Evolutionary conservation across 352 stramenopile genomes (phyloP).

Genomic region (Lagenidium sp.): DNA sequence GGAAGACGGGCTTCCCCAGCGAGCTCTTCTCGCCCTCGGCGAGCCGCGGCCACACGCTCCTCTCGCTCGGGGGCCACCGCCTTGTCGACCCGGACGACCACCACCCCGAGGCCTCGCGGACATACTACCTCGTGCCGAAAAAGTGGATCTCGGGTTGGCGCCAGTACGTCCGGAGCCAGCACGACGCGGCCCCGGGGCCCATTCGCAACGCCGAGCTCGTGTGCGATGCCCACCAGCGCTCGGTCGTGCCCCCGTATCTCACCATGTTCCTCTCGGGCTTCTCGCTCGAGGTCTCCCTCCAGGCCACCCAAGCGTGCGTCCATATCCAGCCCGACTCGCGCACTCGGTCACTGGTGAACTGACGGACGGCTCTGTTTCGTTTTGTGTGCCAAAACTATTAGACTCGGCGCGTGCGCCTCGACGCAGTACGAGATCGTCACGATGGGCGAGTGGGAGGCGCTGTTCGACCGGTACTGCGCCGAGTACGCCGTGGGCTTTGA

Average conservation of each 20-base stretch:
- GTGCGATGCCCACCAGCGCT: conserved; percentile 66
- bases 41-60: conserved; percentile 32
- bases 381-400: conserved; percentile 4
- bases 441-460: conserved; percentile 64
- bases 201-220: conserved; percentile 79
- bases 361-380: neutral
- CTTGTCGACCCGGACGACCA: no score
- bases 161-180: conserved; percentile 57
- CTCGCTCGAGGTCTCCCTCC: conserved; percentile 66
- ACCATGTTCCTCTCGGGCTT: conserved; percentile 83
- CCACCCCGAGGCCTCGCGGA: no score
- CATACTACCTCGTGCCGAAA: conserved; percentile 78
- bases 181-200: conserved; percentile 44
- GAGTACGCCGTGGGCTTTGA: conserved; percentile 81
- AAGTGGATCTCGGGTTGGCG: conserved; percentile 81
- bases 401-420: conserved; percentile 33
- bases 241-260: conserved; percentile 76
- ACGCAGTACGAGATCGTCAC: conserved; percentile 86
- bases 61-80: conserved; percentile 35
- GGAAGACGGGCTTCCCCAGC: conserved; percentile 72
- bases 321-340: no score
- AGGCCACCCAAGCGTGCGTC: conserved; percentile 61
- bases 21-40: conserved; percentile 63
- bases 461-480: conserved; percentile 70
- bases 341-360: no score